Evolutionary conservation across 306 rosid genomes (phyloP).

Genomic region (Parietaria judaica): DNA sequence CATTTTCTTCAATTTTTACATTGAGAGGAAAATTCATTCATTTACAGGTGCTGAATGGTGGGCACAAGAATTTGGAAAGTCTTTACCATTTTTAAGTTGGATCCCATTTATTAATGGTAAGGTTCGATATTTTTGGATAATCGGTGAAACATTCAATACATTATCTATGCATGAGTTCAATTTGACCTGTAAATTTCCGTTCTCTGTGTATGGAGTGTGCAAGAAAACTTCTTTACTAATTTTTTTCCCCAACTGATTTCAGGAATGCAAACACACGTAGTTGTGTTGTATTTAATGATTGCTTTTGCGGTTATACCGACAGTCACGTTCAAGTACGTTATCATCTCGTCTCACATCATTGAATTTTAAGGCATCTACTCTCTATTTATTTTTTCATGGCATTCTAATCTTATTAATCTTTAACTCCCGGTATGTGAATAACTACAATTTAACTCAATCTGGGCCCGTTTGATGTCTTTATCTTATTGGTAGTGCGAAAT

Average conservation of each 20-base stretch:
- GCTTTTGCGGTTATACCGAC: conserved; percentile 77
- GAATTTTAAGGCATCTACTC: background rate
- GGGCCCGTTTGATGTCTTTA: no score
- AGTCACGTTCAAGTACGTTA: conserved; percentile 61
- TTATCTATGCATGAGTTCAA: background rate
- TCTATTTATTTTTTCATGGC: no score
- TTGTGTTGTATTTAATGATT: conserved; percentile 53
- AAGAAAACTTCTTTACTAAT: background rate
- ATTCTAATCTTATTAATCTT: no score
- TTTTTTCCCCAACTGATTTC: conserved; percentile 21
- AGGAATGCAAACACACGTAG: conserved; percentile 50
- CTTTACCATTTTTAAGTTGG: conserved; percentile 72
- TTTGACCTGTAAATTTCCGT: background rate
- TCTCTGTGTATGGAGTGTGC: background rate
- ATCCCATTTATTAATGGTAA: conserved; percentile 58
- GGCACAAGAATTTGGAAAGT: conserved; percentile 64
- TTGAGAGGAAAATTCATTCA: background rate
- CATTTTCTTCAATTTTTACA: background rate
- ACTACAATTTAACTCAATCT: no score
- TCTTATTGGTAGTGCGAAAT: no score
- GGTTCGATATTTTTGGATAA: conserved; percentile 11
- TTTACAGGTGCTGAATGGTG: conserved; percentile 88
- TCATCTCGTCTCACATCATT: background rate
- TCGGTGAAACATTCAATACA: background rate
- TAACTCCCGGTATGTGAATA: no score